phyloP scores from a whole-genome alignment of 495 filamentous ascomycete species.

The Talaromyces stipitatus region DNA sequence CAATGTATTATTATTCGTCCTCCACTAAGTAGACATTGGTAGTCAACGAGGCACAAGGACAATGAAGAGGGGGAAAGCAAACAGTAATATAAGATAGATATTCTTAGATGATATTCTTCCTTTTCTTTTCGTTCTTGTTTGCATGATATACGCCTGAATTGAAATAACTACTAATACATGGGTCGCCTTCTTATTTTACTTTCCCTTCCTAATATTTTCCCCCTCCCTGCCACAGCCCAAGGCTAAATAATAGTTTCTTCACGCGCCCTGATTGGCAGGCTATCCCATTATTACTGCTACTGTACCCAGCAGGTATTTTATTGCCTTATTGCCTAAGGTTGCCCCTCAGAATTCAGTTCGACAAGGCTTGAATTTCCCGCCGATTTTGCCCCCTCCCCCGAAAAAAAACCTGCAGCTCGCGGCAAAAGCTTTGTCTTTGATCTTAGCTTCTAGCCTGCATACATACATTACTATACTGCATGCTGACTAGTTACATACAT shows the following conservation, averaged over 20 bases:
- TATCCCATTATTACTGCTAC: not conserved
- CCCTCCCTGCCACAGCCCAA: not conserved
- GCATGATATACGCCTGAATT: not conserved
- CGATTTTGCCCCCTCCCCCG: not conserved
- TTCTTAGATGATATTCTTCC: not conserved
- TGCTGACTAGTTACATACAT: not conserved
- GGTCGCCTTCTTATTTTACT: not conserved
- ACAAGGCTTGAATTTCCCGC: not conserved
- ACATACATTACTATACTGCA: not conserved
- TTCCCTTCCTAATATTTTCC: no score
- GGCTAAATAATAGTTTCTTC: constrained; percentile 2
- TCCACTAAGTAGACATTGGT: not conserved
- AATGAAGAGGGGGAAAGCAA: not conserved
- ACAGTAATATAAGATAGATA: not conserved
- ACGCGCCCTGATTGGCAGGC: not conserved
- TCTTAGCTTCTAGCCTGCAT: constrained; percentile 6
- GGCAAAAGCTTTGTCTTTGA: constrained; percentile 2
- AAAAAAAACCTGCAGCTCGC: constrained; percentile 4
- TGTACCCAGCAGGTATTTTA: not conserved
- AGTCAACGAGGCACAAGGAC: not conserved
- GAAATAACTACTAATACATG: not conserved
- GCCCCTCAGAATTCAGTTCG: not conserved
- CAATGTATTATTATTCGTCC: not conserved
- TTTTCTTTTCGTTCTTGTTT: not conserved
- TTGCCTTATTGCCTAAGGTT: not conserved